phyloP scores from a whole-genome alignment of 2,329 filamentous ascomycete species.

The Torrubiella hemipterigena region DNA sequence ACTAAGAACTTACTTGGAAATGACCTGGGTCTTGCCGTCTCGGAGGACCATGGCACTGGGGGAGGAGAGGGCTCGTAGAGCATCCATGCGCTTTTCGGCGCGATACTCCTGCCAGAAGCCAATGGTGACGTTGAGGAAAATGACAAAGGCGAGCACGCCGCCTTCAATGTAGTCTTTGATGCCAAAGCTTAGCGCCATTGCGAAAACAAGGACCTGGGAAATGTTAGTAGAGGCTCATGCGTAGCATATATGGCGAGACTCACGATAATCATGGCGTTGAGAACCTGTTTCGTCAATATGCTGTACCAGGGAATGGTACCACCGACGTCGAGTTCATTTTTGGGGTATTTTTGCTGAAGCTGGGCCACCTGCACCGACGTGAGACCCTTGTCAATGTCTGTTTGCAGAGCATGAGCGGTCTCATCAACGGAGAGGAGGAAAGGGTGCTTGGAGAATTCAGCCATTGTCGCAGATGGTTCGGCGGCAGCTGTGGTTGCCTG shows the following conservation, averaged over 20 bases:
- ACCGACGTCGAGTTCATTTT: constrained; percentile 59
- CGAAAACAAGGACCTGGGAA: constrained; percentile 57
- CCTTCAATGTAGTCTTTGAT: constrained; percentile 58
- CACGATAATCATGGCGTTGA: constrained; percentile 68
- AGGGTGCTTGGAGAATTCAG: constrained; percentile 40
- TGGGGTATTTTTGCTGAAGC: constrained; percentile 47
- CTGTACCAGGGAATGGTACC: constrained; percentile 58
- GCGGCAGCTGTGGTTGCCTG: constrained; percentile 2
- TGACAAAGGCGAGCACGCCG: constrained; percentile 54
- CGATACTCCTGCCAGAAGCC: constrained; percentile 54
- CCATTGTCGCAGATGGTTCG: constrained; percentile 15
- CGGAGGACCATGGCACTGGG: constrained; percentile 52
- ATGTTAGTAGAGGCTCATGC: neutral
- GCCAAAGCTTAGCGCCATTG: constrained; percentile 60
- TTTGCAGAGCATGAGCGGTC: constrained; percentile 49
- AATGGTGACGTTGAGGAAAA: constrained; percentile 56
- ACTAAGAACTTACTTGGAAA: constrained; percentile 37
- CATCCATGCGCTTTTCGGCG: constrained; percentile 56
- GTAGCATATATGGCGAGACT: constrained; percentile 13
- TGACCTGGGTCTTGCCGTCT: constrained; percentile 43
- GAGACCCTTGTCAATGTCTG: constrained; percentile 56
- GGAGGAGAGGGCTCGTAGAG: constrained; percentile 46
- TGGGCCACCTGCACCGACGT: constrained; percentile 45
- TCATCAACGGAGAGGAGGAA: constrained; percentile 50
- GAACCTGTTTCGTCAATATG: constrained; percentile 59